A percentile compares a stretch with the other conserved stretches of the same genome.
These are phyloP conservation scores for Ocimum tenuiflorum DNA, from an alignment of 257 asterid genomes.

Conservation along the genomic window DNA sequence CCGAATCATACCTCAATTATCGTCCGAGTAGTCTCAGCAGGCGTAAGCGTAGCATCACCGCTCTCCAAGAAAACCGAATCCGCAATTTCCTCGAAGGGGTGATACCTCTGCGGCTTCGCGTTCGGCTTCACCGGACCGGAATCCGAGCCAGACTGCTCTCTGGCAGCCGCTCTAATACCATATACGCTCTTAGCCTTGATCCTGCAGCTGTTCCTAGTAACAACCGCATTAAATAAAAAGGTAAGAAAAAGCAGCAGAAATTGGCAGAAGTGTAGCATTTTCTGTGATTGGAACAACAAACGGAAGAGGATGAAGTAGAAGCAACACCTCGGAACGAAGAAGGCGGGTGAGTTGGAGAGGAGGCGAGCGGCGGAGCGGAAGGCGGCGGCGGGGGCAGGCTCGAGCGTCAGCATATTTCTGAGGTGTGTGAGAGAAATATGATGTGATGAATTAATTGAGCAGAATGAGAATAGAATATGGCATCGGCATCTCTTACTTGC, in stretches of 20 bases:
- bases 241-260: not conserved
- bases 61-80: constrained; percentile 45
- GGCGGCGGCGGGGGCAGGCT: constrained; percentile 35
- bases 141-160: constrained; percentile 46
- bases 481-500: constrained; percentile 14
- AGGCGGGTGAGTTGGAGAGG: constrained; percentile 40
- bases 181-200: constrained; percentile 27
- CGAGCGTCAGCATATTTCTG: constrained; percentile 55
- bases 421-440: constrained; percentile 17
- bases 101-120: constrained; percentile 90
- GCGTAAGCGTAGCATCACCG: constrained; percentile 55
- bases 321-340: constrained; percentile 41
- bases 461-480: constrained; percentile 32
- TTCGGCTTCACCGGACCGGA: constrained; percentile 71
- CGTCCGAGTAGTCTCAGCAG: constrained; percentile 81
- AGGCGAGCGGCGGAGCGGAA: constrained; percentile 38
- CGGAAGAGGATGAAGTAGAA: not conserved
- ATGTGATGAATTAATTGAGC: not conserved
- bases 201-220: constrained; percentile 33
- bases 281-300: not conserved
- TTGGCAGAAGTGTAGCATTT: not conserved
- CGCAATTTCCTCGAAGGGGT: constrained; percentile 85
- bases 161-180: constrained; percentile 57
- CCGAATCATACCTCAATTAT: constrained; percentile 55
- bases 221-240: not conserved